Evolutionary conservation across 768 basidiomycete species (phyloP).

Genomic region (Russula foetens): DNA sequence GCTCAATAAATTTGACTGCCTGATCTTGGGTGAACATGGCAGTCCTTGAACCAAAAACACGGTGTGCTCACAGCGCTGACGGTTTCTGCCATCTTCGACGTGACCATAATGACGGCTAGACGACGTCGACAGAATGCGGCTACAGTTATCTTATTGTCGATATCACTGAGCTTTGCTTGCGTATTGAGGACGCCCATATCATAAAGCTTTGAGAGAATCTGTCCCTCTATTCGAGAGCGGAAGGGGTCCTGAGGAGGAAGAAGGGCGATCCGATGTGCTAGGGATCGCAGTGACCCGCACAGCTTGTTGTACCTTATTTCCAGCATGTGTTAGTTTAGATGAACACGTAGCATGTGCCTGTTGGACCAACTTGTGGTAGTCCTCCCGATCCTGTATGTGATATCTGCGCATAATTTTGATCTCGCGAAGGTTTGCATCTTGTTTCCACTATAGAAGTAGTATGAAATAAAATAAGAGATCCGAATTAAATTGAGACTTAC

Average conservation of each 20-base stretch:
- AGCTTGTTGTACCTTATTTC: conserved; percentile 81
- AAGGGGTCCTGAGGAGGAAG: conserved; percentile 88
- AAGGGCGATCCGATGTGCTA: conserved; percentile 80
- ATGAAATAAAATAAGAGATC: neutral
- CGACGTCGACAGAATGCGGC: conserved; percentile 89
- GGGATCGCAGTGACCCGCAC: conserved; percentile 76
- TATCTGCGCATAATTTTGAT: conserved; percentile 92
- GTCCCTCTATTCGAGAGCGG: conserved; percentile 73
- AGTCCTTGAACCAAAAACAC: conserved; percentile 1
- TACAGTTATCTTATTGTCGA: conserved; percentile 92
- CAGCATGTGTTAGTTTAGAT: neutral
- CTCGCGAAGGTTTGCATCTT: conserved; percentile 86
- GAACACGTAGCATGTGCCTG: conserved; percentile 1
- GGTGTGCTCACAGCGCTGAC: conserved; percentile 65
- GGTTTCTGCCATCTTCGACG: conserved; percentile 91
- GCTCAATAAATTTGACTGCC: conserved; percentile 97
- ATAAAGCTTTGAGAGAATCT: conserved; percentile 90
- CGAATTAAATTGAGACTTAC: conserved; percentile 32
- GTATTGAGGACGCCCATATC: conserved; percentile 92
- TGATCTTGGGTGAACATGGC: conserved; percentile 27
- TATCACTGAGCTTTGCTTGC: conserved; percentile 82
- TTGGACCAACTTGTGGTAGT: conserved; percentile 82
- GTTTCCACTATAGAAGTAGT: conserved; percentile 69
- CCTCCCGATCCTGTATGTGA: conserved; percentile 90
- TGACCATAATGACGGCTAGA: conserved; percentile 86